phyloP scores from a whole-genome alignment of 768 basidiomycete genomes.

The Cubamyces lactineus region DNA sequence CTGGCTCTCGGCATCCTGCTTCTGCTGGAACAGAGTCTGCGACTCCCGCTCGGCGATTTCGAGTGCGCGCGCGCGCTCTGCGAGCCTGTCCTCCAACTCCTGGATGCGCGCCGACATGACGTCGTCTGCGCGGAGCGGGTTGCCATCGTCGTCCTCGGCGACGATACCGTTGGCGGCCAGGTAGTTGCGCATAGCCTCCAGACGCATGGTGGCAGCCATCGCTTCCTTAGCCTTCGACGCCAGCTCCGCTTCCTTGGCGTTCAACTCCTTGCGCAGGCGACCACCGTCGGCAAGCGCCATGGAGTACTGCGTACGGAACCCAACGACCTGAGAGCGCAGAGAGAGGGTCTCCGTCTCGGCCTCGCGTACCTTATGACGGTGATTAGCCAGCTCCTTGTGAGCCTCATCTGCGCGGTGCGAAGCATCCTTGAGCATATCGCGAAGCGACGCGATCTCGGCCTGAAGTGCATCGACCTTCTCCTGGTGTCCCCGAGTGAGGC shows the following conservation, averaged over 20 bases:
- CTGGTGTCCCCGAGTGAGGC: conserved; percentile 69
- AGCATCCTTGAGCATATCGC: conserved; percentile 80
- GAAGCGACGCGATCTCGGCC: conserved; percentile 72
- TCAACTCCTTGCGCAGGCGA: conserved; percentile 68
- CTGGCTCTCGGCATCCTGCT: conserved; percentile 76
- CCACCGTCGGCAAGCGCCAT: conserved; percentile 69
- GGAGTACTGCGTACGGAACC: conserved; percentile 73
- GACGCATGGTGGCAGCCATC: conserved; percentile 70
- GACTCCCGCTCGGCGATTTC: conserved; percentile 81
- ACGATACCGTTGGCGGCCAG: conserved; percentile 87
- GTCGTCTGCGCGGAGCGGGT: conserved; percentile 32
- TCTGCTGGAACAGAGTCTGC: conserved; percentile 62
- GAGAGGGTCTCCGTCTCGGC: conserved; percentile 64
- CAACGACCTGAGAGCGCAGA: conserved; percentile 73
- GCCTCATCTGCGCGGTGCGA: conserved; percentile 71
- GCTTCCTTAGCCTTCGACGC: conserved; percentile 65
- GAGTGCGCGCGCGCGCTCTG: conserved; percentile 70
- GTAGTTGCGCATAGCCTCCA: conserved; percentile 81
- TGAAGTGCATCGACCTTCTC: conserved; percentile 86
- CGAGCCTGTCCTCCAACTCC: conserved; percentile 79
- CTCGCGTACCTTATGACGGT: conserved; percentile 65
- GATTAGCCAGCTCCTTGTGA: conserved; percentile 65
- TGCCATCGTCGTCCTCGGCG: conserved; percentile 68
- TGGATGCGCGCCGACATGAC: conserved; percentile 50
- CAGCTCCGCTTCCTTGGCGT: conserved; percentile 65